phyloP scores from a whole-genome alignment of 208 protist species.

The Tritrichomonas musculus region DNA sequence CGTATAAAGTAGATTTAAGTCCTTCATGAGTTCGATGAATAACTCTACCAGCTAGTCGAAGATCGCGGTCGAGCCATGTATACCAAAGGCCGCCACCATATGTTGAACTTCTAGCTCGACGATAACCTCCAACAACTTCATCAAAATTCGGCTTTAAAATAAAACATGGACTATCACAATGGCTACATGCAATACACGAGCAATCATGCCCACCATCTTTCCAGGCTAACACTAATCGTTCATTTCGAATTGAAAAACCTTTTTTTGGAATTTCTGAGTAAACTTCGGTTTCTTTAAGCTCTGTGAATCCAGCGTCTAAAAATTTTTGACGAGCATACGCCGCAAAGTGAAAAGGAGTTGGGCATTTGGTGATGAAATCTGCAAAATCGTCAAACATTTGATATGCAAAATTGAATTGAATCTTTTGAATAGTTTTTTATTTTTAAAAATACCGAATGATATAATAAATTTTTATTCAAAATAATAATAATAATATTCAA shows the following conservation, averaged over 20 bases:
- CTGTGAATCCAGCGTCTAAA: neutral
- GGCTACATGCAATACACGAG: neutral
- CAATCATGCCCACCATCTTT: slow-evolving; percentile 8
- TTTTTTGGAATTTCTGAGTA: neutral
- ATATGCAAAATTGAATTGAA: no score
- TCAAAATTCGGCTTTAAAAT: slow-evolving; percentile 11
- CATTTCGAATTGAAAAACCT: slow-evolving; percentile 26
- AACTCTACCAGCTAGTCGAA: neutral
- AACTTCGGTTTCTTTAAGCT: neutral
- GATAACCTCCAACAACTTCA: neutral
- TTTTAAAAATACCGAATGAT: no score
- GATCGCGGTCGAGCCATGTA: neutral
- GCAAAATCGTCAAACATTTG: neutral
- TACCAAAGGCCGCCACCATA: neutral
- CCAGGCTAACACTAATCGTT: neutral
- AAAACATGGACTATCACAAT: slow-evolving; percentile 23
- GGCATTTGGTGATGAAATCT: neutral
- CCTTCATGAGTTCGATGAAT: neutral
- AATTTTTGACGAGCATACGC: neutral
- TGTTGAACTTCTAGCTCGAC: neutral
- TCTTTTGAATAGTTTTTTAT: no score
- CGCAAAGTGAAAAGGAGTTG: neutral
- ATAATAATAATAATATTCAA: no score
- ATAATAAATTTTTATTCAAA: no score
- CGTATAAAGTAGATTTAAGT: neutral